Evolutionary conservation across 2,329 filamentous ascomycete species (phyloP), one percentile per base, ranked within the genome.

Genomic region (Leptographium radiaticola): DNA sequence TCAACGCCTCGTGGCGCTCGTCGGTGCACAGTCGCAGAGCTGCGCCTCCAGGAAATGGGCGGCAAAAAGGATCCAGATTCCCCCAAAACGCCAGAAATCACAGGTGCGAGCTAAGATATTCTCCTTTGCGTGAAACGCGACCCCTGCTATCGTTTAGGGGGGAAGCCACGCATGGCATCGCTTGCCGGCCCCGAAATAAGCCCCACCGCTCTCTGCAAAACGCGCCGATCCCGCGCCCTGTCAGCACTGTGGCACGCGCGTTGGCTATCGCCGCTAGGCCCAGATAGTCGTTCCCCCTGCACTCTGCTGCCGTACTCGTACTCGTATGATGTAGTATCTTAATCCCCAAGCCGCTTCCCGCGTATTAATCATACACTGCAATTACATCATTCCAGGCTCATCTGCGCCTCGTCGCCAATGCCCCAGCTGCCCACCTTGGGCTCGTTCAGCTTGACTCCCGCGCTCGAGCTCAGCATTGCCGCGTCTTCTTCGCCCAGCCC

Each of bases 321-420:
- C 25, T 25, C 25, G 25, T 25, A 36, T 36, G 7, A 8, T 42
- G 13, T 7, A 42, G n/a, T n/a, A n/a, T n/a, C 34, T 13, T 40
- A 12, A 6, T 25, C 16, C 31, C 20, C 20, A 43, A 18, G 5
- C 43, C 13, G n/a, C n/a, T 42, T 42, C 40, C 40, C 40, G 8
- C 20, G 6, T 25, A 8, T n/a, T 20, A 25, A 10, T 44, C 42
- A n/a, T 40, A 34, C 15, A 15, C 31, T 46, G 47, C 20, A 3
- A 3, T 2, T 25, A 25, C 25, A 25, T 25, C 25, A 25, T 25
- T 91, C 88, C 60, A 95, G 70, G 36, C 82, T 85, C 86, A 95
- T 93, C 62, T 84, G 76, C 30, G 86, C 81, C 63, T 95, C 89
- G 65, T 95, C 89, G 1, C 87, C 86, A 50, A 94, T 77, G 0